Conservation (phyloP, 1,284 basidiomycete species). For the Boletus subluridellus region DNA sequence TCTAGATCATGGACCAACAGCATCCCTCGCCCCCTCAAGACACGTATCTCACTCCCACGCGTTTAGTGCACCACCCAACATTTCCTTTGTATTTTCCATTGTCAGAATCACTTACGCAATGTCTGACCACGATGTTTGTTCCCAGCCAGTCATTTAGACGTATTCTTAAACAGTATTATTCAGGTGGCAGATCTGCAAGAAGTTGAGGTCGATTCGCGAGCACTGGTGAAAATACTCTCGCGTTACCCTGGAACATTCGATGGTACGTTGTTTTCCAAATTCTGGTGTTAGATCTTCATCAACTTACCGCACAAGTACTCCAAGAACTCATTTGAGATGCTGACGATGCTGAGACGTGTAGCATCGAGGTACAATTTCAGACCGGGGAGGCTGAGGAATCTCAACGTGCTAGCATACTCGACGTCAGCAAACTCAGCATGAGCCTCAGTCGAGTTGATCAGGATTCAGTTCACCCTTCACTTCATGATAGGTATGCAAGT, state of each 20-base stretch:
- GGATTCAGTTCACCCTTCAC: not conserved
- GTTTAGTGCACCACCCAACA: no score
- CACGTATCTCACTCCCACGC: no score
- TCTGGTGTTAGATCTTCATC: not conserved
- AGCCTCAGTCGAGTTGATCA: not conserved
- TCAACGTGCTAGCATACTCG: not conserved
- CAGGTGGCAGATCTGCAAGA: slow-evolving; percentile 6
- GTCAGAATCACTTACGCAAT: not conserved
- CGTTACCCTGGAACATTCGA: slow-evolving; percentile 24
- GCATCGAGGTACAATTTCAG: slow-evolving; percentile 78
- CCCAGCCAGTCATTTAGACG: not conserved
- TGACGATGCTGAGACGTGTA: slow-evolving; percentile 82
- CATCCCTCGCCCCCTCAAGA: no score
- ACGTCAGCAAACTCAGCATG: slow-evolving; percentile 3
- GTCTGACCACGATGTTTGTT: slow-evolving; percentile 5
- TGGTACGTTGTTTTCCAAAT: not conserved
- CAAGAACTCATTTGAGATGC: slow-evolving; percentile 92
- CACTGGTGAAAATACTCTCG: slow-evolving; percentile 21
- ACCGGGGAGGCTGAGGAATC: slow-evolving; percentile 47
- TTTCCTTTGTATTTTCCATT: no score
- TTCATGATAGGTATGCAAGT: slow-evolving; percentile 42
- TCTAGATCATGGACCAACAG: no score
- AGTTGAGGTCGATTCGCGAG: slow-evolving; percentile 18
- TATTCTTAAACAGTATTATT: not conserved
- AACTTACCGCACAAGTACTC: slow-evolving; percentile 52